Evolutionary conservation across 352 stramenopile species (phyloP).

Genomic region (Phytophthora nicotianae): DNA sequence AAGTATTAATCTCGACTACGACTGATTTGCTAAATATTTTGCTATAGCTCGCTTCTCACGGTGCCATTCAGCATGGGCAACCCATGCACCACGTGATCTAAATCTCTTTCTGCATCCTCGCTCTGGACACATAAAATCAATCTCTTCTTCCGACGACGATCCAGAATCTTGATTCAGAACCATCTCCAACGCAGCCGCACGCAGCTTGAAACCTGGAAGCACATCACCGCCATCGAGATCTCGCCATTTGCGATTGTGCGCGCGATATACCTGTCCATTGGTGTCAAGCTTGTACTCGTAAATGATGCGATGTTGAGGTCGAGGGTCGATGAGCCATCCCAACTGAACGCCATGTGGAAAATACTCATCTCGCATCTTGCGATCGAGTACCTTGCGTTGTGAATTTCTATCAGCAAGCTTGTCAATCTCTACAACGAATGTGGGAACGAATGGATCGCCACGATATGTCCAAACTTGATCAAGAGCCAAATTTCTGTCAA

Average conservation of each 20-base stretch:
- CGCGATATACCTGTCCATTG: slow-evolving; percentile 12
- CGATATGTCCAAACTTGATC: slow-evolving; percentile 20
- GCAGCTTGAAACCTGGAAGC: slow-evolving; percentile 28
- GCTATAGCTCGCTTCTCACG: background rate
- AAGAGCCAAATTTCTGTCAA: background rate
- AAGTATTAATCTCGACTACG: too few relatives aligned
- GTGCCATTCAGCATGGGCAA: slow-evolving; percentile 23
- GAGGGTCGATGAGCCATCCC: slow-evolving; percentile 16
- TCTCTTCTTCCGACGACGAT: slow-evolving; percentile 27
- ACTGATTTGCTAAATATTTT: slow-evolving; percentile 2
- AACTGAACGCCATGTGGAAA: slow-evolving; percentile 17
- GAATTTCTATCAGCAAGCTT: slow-evolving; percentile 9
- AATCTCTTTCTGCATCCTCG: slow-evolving; percentile 10
- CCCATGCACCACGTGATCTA: slow-evolving; percentile 4
- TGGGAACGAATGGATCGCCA: slow-evolving; percentile 27
- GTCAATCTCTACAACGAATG: slow-evolving; percentile 7
- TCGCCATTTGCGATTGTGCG: slow-evolving; percentile 6
- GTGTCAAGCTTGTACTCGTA: slow-evolving; percentile 30
- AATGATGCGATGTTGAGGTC: slow-evolving; percentile 10
- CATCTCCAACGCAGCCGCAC: slow-evolving; percentile 5
- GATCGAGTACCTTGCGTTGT: slow-evolving; percentile 8
- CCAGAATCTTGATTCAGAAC: slow-evolving; percentile 13
- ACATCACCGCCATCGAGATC: slow-evolving; percentile 16
- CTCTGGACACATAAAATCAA: slow-evolving; percentile 20
- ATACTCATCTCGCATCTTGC: slow-evolving; percentile 16